A percentile compares a stretch with the other conserved stretches of the same genome.
These are phyloP conservation scores for Chlorella sorokiniana DNA, from an alignment of 139 green algal species.

Conservation along the genomic window DNA sequence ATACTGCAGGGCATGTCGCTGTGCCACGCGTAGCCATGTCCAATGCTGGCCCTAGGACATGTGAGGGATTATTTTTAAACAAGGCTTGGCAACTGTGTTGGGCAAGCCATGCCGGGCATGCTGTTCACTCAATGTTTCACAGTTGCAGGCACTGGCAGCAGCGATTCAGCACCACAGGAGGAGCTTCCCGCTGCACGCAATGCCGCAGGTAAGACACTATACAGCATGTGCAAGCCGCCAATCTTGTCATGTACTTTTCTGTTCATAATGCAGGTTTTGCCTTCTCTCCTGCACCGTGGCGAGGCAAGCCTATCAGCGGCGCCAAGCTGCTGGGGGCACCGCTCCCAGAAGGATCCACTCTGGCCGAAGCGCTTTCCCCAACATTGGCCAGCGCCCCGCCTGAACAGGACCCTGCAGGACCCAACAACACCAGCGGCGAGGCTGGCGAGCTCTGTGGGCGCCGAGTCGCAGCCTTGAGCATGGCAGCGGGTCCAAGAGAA, in stretches of 20 bases:
- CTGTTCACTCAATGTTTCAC: background rate
- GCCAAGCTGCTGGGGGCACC: background rate
- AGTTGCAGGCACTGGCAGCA: background rate
- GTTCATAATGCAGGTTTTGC: conserved; percentile 7
- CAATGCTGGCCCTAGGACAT: background rate
- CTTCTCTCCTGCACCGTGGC: conserved; percentile 1
- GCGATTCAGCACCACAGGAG: background rate
- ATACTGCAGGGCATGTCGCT: background rate
- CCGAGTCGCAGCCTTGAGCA: too few species aligned
- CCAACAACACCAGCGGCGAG: background rate
- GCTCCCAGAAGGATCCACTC: background rate
- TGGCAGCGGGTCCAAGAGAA: background rate
- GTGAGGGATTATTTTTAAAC: too few species aligned
- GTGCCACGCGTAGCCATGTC: background rate
- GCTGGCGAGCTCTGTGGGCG: too few species aligned
- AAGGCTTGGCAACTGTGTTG: background rate
- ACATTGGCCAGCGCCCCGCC: too few species aligned
- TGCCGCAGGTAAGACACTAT: background rate
- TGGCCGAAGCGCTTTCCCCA: background rate
- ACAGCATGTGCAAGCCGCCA: background rate
- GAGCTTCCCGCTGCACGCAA: conserved; percentile 18
- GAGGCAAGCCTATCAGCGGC: conserved; percentile 5
- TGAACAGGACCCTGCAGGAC: background rate
- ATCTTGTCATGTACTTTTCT: background rate
- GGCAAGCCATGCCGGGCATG: background rate